These are phyloP conservation scores for Lichtheimia corymbifera DNA, from an alignment of 371 early-diverging fungal species.

Conservation along the genomic window DNA sequence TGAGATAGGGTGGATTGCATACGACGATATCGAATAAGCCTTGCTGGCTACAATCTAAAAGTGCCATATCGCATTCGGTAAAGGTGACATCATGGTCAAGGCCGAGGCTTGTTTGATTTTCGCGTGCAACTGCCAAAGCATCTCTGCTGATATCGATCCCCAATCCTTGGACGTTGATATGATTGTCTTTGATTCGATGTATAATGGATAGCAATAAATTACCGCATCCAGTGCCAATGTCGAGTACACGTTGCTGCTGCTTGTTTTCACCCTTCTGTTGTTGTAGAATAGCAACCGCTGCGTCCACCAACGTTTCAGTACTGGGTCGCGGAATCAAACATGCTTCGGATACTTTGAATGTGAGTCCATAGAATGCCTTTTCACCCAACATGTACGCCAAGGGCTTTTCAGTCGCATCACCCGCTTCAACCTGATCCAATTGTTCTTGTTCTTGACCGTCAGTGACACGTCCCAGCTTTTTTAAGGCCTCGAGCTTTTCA, in stretches of 20 bases:
- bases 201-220: conserved; percentile 68
- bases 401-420: conserved; percentile 36
- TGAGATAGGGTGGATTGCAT: conserved; percentile 79
- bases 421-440: conserved; percentile 15
- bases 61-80: conserved; percentile 43
- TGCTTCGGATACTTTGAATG: conserved; percentile 61
- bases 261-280: neutral
- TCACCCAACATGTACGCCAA: conserved; percentile 64
- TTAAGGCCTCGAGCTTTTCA: conserved; percentile 50
- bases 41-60: conserved; percentile 12
- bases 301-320: conserved; percentile 65
- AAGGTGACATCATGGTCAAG: conserved; percentile 34
- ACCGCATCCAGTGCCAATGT: conserved; percentile 80
- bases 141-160: conserved; percentile 68
- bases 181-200: conserved; percentile 2
- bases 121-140: conserved; percentile 58
- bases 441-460: conserved; percentile 5
- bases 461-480: conserved; percentile 29
- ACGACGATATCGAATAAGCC: conserved; percentile 64
- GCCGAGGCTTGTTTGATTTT: conserved; percentile 40
- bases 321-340: conserved; percentile 75
- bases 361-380: conserved; percentile 57
- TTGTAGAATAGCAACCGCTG: conserved; percentile 20
- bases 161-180: conserved; percentile 38
- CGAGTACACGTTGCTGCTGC: conserved; percentile 43